phyloP scores from a whole-genome alignment of 768 basidiomycete genomes.

The Boletus vinaceobasis region DNA sequence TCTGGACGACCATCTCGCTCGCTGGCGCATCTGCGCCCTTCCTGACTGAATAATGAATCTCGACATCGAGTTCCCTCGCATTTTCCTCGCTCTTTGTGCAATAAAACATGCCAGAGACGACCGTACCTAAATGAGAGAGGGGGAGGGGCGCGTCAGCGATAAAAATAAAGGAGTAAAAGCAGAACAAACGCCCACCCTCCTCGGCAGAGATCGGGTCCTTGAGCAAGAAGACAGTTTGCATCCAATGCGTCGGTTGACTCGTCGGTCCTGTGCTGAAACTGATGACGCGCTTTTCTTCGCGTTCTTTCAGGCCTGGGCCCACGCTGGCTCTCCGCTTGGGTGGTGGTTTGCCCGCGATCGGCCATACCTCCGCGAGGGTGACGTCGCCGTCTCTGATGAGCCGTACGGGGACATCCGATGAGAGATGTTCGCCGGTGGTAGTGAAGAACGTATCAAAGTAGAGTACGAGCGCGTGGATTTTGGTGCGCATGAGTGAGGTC shows the following conservation, averaged over 20 bases:
- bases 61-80: slow-evolving; percentile 85
- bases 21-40: slow-evolving; percentile 34
- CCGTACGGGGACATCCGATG: slow-evolving; percentile 51
- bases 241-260: slow-evolving; percentile 93
- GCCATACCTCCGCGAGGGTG: slow-evolving; percentile 75
- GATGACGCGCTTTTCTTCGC: slow-evolving; percentile 39
- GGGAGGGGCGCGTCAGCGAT: neutral
- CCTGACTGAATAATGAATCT: slow-evolving; percentile 72
- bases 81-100: slow-evolving; percentile 79
- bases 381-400: slow-evolving; percentile 57
- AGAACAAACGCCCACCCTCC: slow-evolving; percentile 51
- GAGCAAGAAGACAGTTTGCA: slow-evolving; percentile 88
- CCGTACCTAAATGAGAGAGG: slow-evolving; percentile 48
- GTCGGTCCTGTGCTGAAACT: slow-evolving; percentile 91
- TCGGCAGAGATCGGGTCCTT: slow-evolving; percentile 71
- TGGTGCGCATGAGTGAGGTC: slow-evolving; percentile 54
- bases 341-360: slow-evolving; percentile 63
- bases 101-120: slow-evolving; percentile 76
- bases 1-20: slow-evolving; percentile 60
- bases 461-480: slow-evolving; percentile 76
- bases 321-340: slow-evolving; percentile 58
- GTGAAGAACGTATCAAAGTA: slow-evolving; percentile 97
- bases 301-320: slow-evolving; percentile 41
- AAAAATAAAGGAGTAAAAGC: neutral
- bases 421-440: slow-evolving; percentile 48